Percentiles rank a stretch among this genome's conserved stretches.
Evolutionary conservation across 2,329 filamentous ascomycete species (phyloP).

Genomic region (Penicillium rolfsii): DNA sequence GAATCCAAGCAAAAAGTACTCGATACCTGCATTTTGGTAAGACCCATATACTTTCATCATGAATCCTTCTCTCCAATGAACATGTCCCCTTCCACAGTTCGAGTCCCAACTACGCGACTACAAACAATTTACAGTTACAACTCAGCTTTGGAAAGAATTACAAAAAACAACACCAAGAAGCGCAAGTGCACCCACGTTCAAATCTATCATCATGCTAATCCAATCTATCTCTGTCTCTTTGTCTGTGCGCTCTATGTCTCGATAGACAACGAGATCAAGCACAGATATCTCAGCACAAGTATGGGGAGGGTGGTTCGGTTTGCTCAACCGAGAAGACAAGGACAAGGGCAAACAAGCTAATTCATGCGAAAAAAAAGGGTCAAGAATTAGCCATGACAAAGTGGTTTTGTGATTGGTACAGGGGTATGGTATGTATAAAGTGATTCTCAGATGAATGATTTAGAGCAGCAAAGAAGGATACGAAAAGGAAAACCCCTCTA

Average conservation of each 20-base stretch:
- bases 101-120: not conserved
- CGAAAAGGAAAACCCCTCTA: not conserved
- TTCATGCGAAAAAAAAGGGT: slow-evolving; percentile 4
- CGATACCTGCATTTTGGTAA: too few species aligned
- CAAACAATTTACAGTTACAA: not conserved
- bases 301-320: not conserved
- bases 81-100: too few species aligned
- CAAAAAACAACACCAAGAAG: not conserved
- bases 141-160: not conserved
- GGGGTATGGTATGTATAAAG: slow-evolving; percentile 23
- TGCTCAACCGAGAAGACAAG: not conserved
- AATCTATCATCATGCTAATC: not conserved
- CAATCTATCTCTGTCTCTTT: not conserved
- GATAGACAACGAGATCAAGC: not conserved
- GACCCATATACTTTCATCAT: too few species aligned
- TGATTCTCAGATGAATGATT: not conserved
- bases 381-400: slow-evolving; percentile 7
- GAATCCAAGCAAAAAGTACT: too few species aligned
- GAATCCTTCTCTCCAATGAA: too few species aligned
- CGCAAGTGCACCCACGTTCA: not conserved
- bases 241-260: not conserved
- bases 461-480: not conserved
- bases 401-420: slow-evolving; percentile 35
- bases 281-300: not conserved
- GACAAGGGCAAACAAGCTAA: slow-evolving; percentile 2